Base-by-base conservation (phyloP, 2,329 filamentous ascomycete species). In the Aspergillus brasiliensis region DNA sequence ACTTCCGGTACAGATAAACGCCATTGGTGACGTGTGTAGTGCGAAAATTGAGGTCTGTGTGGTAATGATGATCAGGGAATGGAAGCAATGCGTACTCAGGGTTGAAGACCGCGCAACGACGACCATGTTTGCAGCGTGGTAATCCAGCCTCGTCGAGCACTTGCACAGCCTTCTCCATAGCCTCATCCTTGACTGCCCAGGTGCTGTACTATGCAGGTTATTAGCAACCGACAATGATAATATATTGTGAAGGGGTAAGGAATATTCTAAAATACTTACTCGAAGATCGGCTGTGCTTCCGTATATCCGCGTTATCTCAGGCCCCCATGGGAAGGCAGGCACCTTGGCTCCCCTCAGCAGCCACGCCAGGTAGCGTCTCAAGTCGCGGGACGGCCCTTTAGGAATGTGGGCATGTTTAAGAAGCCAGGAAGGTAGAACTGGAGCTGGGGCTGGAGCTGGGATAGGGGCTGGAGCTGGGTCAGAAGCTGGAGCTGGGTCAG, bases 1-100 rank as follows among this genome's bases (percentile, higher is more conserved):
- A 59, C 37, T 59, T 51, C n/a, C 27, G 37, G 47, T 51, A 52
- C 4, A 59, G 27, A 25, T 47, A 37, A 3, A 52, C 52, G 4
- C 57, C 44, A 6, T 25, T 13, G 5, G 8, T 7, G 6, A 15
- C 15, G 3, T 8, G 25, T 6, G 5, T 5, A n/a, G 42, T 52
- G 8, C 37, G n/a, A 37, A 56, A 52, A 1, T 6, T 6, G 13
- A 27, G n/a, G 8, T 59, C 57, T 5, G 51, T 59, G 31, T 59
- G 58, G 34, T 23, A 59, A 15, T 59, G 58, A 17, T 56, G 42
- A 25, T 56, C 58, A 6, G 58, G 58, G 15, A 21, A 47, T 37
- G 52, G 58, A 17, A 55, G 44, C 1, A 5, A 4, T 10, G 28
- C 5, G 8, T 13, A 17, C 31, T 5, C 4, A 6, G 23, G 47